A percentile compares a stretch with the other conserved stretches of the same genome.
These are phyloP conservation scores for Vitis hybrid DNA, from an alignment of 177 flowering plant genomes.

Conservation along the genomic window DNA sequence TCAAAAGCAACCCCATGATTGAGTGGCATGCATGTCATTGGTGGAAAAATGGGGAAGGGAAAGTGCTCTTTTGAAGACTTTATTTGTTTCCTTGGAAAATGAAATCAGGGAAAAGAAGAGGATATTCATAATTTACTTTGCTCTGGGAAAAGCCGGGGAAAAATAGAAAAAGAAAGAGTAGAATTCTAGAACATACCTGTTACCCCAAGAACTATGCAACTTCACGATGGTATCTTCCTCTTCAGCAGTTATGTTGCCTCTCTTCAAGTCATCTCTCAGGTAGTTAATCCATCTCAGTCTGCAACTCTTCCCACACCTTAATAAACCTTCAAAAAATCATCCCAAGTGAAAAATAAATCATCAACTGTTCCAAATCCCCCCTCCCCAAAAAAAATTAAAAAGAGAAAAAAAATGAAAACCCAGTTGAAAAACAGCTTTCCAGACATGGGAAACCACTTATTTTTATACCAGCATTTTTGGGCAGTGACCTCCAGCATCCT, in stretches of 20 bases:
- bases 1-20: too few relatives aligned
- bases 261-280: conserved; percentile 74
- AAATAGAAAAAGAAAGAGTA: too few relatives aligned
- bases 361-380: not conserved
- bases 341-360: not conserved
- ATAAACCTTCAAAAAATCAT: conserved; percentile 44
- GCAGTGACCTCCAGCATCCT: conserved; percentile 88
- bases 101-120: not conserved
- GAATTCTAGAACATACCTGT: conserved; percentile 28
- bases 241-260: conserved; percentile 69
- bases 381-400: not conserved
- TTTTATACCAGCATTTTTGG: conserved; percentile 77
- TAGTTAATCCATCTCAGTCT: conserved; percentile 76
- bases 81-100: not conserved
- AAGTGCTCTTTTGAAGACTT: too few relatives aligned
- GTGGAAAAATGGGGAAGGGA: not conserved
- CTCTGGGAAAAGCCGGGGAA: too few relatives aligned
- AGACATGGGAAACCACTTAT: not conserved
- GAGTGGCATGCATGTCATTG: not conserved
- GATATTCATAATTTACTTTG: too few relatives aligned
- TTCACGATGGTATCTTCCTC: conserved; percentile 50
- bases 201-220: conserved; percentile 48
- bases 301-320: conserved; percentile 91
- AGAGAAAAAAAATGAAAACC: not conserved
- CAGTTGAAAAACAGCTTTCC: too few relatives aligned